Conservation (phyloP, 2,329 filamentous ascomycete species). For the Pestalotiopsis sp. region DNA sequence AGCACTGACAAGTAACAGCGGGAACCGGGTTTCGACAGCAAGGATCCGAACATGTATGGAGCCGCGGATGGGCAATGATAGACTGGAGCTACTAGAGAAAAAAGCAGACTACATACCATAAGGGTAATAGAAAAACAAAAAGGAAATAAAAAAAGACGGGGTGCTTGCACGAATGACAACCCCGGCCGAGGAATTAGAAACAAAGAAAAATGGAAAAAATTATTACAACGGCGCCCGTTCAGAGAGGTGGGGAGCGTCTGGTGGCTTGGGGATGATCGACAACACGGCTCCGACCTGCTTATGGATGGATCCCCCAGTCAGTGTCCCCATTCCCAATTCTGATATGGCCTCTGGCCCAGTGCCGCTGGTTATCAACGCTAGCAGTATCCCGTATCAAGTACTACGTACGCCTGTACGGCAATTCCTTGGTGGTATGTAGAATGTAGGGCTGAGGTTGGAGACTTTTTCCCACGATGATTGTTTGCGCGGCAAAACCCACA, state of each 20-base stretch:
- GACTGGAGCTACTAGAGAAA: neutral
- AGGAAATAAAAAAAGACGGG: neutral
- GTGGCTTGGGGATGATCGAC: neutral
- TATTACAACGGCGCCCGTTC: neutral
- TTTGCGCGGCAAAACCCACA: neutral
- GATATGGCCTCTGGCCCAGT: no score
- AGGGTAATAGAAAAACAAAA: neutral
- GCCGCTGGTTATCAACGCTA: no score
- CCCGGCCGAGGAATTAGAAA: no score
- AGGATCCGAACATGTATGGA: neutral
- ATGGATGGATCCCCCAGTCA: neutral
- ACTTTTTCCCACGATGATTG: neutral
- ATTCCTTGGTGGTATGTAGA: neutral
- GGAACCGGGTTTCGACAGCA: neutral
- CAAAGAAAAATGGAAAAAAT: neutral
- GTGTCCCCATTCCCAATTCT: no score
- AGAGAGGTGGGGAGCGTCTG: neutral
- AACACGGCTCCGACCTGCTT: neutral
- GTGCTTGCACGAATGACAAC: no score
- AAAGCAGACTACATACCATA: neutral
- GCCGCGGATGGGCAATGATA: neutral
- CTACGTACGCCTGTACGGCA: neutral
- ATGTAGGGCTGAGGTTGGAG: neutral
- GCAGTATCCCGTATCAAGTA: no score
- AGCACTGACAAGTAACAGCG: neutral